Conservation (phyloP, 345 rosid genomes). For the Populus ilicifolia region DNA sequence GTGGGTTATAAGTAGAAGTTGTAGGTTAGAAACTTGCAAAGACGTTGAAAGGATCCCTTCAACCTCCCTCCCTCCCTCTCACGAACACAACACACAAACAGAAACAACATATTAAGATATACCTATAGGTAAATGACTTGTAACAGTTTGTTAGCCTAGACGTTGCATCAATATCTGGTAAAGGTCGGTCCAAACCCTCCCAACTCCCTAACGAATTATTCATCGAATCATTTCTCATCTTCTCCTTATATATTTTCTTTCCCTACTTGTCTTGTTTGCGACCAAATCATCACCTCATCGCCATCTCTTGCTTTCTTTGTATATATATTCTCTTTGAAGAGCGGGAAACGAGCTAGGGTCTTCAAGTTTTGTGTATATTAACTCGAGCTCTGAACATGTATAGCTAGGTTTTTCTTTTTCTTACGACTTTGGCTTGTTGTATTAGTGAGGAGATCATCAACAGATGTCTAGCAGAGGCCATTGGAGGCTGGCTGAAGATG, state of each 20-base stretch:
- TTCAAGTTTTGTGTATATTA: not conserved
- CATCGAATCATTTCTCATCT: slow-evolving; percentile 7
- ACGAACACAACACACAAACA: not conserved
- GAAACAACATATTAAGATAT: not conserved
- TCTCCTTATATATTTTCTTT: not conserved
- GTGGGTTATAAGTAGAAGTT: slow-evolving; percentile 62
- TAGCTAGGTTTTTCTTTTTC: not conserved
- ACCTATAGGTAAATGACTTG: slow-evolving; percentile 36
- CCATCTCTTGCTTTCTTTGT: not conserved
- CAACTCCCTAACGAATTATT: slow-evolving; percentile 53
- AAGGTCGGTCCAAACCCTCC: slow-evolving; percentile 44
- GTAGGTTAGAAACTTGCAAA: slow-evolving; percentile 55
- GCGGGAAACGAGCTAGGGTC: not conserved
- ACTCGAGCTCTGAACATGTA: not conserved
- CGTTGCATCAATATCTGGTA: slow-evolving; percentile 57
- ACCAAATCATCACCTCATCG: not conserved
- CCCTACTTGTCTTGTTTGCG: not conserved
- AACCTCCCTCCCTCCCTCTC: slow-evolving; percentile 8
- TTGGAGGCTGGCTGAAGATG: slow-evolving; percentile 41
- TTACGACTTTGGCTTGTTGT: not conserved
- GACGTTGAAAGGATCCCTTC: slow-evolving; percentile 76
- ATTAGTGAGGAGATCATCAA: not conserved
- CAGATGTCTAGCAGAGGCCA: slow-evolving; percentile 33
- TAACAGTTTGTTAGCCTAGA: slow-evolving; percentile 66
- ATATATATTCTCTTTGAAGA: no score